Evolutionary conservation across 139 green algal species (phyloP), one percentile per base, ranked within the genome.

Genomic region (Asterochloris erici): DNA sequence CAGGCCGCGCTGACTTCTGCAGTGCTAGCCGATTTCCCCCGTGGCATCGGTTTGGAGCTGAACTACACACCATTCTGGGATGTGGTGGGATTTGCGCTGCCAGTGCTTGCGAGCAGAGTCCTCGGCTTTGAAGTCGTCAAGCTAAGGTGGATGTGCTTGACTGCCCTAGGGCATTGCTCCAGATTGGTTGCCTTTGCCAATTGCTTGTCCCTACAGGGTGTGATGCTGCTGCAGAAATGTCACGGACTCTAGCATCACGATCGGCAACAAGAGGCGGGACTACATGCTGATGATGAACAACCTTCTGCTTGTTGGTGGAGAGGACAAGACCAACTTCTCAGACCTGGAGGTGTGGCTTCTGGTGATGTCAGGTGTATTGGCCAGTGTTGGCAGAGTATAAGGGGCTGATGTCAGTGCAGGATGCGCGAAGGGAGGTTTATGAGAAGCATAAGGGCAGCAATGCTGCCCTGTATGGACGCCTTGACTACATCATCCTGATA

Each of bases 381-480:
- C n/a, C n/a, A n/a, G n/a, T n/a, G n/a, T n/a, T n/a, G n/a, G n/a
- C n/a, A n/a, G n/a, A n/a, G n/a, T n/a, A n/a, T n/a, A n/a, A n/a
- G n/a, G n/a, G n/a, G 9, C 73, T 27, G 60, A 63, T 27, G 60
- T 27, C 60, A 77, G 61, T 77, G 73, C 17, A 12, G 63, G 15
- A 60, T 16, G 74, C 74, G 17, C 74, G 64, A 21, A 68, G 47
- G 64, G 74, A 68, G 38, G 12, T 79, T 66, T 29, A 68, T 60
- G 63, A 68, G 74, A 79, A 79, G 74, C 74, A 79, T 47, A 79
- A 79, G 64, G 38, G 38, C 29, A 47, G 47, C 63, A 79, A 79
- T 28, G 74, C 74, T 79, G 74, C 74, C 64, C 64, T 79, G 74
- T 79, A 78, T 78, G 73, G 73, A 63, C 28, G 61, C 73, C n/a